These are phyloP conservation scores for Saccharum hybrid DNA, from an alignment of 202 grass and related monocot genomes.

Conservation along the genomic window DNA sequence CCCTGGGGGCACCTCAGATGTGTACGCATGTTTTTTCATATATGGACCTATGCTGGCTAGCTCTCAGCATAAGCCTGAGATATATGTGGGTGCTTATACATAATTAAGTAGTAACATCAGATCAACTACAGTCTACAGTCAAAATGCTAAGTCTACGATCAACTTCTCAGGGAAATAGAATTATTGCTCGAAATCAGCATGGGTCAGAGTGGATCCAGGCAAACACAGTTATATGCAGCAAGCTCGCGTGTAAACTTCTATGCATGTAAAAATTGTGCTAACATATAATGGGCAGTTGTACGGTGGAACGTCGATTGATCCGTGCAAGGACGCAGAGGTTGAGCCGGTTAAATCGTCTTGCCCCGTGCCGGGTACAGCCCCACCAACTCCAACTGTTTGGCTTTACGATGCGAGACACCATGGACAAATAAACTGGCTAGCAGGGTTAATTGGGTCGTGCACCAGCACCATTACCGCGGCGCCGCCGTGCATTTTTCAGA, in stretches of 20 bases:
- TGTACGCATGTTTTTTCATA: constrained; percentile 10
- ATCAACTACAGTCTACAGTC: not conserved
- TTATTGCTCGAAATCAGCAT: not conserved
- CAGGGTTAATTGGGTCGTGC: not conserved
- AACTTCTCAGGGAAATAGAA: not conserved
- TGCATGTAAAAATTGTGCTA: not conserved
- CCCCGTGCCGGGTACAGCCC: not conserved
- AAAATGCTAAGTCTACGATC: not conserved
- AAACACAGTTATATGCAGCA: no score
- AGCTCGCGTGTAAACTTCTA: not conserved
- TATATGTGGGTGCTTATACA: not conserved
- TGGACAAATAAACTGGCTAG: not conserved
- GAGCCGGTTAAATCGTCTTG: constrained; percentile 16
- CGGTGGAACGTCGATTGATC: not conserved
- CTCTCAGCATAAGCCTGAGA: not conserved
- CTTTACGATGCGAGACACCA: not conserved
- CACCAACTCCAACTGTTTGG: constrained; percentile 18
- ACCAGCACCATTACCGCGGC: not conserved
- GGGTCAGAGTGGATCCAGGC: not conserved
- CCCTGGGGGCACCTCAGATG: constrained; percentile 6
- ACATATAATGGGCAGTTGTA: not conserved
- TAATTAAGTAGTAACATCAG: not conserved
- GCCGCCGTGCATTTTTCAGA: constrained; percentile 1
- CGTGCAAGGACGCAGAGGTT: not conserved
- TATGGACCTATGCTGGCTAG: constrained; percentile 40